Evolutionary conservation across 345 rosid genomes (phyloP).

Genomic region (Aurinia saxatilis): DNA sequence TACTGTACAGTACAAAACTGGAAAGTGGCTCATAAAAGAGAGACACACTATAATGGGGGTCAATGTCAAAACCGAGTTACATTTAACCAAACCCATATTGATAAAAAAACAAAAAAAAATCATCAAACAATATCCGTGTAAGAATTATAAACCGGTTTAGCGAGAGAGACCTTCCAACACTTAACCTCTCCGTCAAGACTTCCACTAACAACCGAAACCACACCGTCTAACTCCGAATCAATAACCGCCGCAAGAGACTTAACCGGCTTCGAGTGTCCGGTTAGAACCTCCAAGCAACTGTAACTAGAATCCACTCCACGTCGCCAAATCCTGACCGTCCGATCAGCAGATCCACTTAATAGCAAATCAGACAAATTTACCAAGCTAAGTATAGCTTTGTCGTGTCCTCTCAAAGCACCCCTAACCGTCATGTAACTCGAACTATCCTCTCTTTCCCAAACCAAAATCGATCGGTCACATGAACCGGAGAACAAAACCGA

Average conservation of each 20-base stretch:
- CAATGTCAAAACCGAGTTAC: no score
- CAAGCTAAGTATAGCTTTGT: slow-evolving; percentile 61
- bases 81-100: no score
- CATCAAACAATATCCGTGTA: slow-evolving; percentile 4
- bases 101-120: not conserved
- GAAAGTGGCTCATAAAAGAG: no score
- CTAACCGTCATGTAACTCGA: slow-evolving; percentile 62
- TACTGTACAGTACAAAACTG: no score
- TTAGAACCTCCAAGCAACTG: slow-evolving; percentile 57
- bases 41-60: no score
- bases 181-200: slow-evolving; percentile 74
- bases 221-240: slow-evolving; percentile 33
- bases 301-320: slow-evolving; percentile 48
- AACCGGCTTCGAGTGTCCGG: slow-evolving; percentile 71
- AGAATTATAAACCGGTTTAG: slow-evolving; percentile 25
- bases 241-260: slow-evolving; percentile 59
- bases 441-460: slow-evolving; percentile 87
- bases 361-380: slow-evolving; percentile 48
- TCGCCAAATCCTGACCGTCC: slow-evolving; percentile 79
- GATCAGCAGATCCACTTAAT: slow-evolving; percentile 88
- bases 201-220: slow-evolving; percentile 56
- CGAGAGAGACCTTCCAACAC: slow-evolving; percentile 53
- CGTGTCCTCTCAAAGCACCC: slow-evolving; percentile 87
- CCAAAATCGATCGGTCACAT: slow-evolving; percentile 88
- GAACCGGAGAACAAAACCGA: slow-evolving; percentile 83